Evolutionary conservation across 495 filamentous ascomycete genomes (phyloP), one percentile per base, ranked within the genome.

Genomic region (Xylaria flabelliformis): DNA sequence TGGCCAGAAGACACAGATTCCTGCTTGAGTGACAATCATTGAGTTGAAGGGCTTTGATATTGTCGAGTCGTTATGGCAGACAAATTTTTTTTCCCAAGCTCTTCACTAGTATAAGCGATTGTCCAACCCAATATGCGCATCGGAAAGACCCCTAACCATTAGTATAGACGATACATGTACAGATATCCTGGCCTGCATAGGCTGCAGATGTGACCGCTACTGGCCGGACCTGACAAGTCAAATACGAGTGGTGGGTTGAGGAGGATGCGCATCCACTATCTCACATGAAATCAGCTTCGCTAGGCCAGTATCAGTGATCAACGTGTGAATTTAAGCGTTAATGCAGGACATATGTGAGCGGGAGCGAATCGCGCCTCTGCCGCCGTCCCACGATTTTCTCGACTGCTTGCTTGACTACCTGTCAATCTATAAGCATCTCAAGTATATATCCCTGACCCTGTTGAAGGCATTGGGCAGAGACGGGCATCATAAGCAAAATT

Each of bases 271-370:
- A 67, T 67, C 70, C 70, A 72, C 70, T 41, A 66, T 50, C 63
- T 51, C 70, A 72, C 70, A 72, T 58, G 70, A 61, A 59, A 36
- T 46, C 70, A 65, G 63, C 42, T 42, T 66, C 53, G 70, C 66
- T 62, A 64, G 72, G 61, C 77, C 77, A 77, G 73, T 74, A 29
- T 73, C 71, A 72, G 72, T 68, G 76, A 74, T 77, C 75, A 77
- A 79, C 75, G 77, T 77, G 73, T 76, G 77, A 73, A 72, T 72
- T 72, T 73, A 74, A 64, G 74, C 72, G 56, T 72, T 17, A 72
- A n/a, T 74, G 69, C 69, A 75, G 71, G 67, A 75, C 73, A 75
- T 70, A 63, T 72, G 46, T 62, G 29, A 73, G 65, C 76, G 66
- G 67, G 70, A 74, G 72, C 64, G 70, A 75, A 70, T 62, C 67